Conservation (phyloP, 2,329 filamentous ascomycete species). For the Tolypocladium ovalisporum region DNA sequence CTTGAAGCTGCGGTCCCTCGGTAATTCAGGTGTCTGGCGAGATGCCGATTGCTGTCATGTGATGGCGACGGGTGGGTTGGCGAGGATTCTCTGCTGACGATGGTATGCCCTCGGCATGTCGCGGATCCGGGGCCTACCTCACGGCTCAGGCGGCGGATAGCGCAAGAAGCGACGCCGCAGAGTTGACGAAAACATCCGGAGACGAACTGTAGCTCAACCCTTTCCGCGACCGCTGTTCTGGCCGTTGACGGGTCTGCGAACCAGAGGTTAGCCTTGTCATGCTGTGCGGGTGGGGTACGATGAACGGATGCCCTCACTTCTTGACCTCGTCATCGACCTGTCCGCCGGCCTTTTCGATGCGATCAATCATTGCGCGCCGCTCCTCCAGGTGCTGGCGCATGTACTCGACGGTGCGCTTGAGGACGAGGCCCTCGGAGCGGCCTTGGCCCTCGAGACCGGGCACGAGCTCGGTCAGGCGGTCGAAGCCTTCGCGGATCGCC, state of each 20-base stretch:
- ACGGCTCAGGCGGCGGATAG: background rate
- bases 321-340: conserved; percentile 37
- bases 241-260: conserved; percentile 2
- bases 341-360: conserved; percentile 48
- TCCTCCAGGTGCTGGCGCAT: conserved; percentile 50
- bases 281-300: background rate
- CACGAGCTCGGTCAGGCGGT: conserved; percentile 68
- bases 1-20: background rate
- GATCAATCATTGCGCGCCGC: conserved; percentile 44
- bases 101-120: background rate
- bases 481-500: conserved; percentile 75
- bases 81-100: background rate
- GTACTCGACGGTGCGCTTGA: conserved; percentile 58
- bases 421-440: conserved; percentile 74
- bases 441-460: conserved; percentile 75
- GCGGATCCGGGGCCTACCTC: background rate
- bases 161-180: background rate
- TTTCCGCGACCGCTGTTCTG: conserved; percentile 3
- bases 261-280: background rate
- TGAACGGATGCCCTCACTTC: conserved; percentile 19
- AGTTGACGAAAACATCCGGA: background rate
- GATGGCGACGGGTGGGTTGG: background rate
- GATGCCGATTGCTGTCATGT: background rate
- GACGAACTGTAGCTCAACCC: background rate
- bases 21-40: background rate